These are phyloP conservation scores for Melaleuca quinquenervia DNA, from an alignment of 345 rosid genomes.

Conservation along the genomic window DNA sequence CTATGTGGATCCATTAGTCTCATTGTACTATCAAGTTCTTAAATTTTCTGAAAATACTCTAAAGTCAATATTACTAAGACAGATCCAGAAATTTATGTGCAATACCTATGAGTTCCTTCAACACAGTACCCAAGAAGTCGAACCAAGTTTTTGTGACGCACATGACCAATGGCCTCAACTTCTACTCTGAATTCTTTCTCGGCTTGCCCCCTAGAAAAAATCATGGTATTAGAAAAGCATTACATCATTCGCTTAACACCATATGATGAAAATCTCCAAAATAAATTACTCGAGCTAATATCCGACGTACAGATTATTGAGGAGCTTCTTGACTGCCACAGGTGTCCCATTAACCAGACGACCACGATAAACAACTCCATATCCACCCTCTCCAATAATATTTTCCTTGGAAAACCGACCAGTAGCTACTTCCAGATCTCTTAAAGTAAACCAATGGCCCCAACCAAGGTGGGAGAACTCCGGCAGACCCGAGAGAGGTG, in stretches of 20 bases:
- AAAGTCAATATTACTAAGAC: background rate
- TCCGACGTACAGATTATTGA: conserved; percentile 76
- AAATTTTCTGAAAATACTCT: background rate
- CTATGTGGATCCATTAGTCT: background rate
- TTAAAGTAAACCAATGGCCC: conserved; percentile 98
- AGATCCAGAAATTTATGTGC: background rate
- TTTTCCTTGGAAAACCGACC: conserved; percentile 68
- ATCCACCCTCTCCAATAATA: conserved; percentile 94
- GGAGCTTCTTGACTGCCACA: conserved; percentile 93
- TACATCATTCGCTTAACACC: background rate
- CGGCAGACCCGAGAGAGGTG: conserved; percentile 75
- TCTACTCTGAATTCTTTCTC: conserved; percentile 97
- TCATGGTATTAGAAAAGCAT: background rate
- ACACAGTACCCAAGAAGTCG: conserved; percentile 94
- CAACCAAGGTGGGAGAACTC: conserved; percentile 88
- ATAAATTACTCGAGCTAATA: background rate
- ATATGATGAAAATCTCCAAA: background rate
- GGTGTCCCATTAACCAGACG: conserved; percentile 56
- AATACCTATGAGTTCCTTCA: conserved; percentile 92
- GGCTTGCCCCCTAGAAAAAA: conserved; percentile 66
- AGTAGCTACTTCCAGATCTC: conserved; percentile 85
- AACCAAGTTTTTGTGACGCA: conserved; percentile 90
- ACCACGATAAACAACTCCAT: conserved; percentile 88
- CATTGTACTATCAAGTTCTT: background rate
- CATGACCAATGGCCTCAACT: conserved; percentile 96